These are phyloP conservation scores for Leishmania lainsoni DNA, from an alignment of 208 protist genomes.

Conservation along the genomic window DNA sequence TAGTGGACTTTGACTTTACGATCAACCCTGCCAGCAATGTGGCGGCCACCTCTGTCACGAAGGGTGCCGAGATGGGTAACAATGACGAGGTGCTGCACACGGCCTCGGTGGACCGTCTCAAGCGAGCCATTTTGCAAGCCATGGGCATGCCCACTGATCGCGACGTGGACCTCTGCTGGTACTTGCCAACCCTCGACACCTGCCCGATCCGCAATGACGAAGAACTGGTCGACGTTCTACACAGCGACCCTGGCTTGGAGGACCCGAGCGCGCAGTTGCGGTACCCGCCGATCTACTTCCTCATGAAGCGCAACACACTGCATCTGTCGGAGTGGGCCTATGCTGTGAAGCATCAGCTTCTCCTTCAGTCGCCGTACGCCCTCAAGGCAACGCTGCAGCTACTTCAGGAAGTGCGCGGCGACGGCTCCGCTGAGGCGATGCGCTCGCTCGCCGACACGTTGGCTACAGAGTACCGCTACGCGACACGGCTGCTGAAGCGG, in stretches of 20 bases:
- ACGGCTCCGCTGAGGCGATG: constrained; percentile 66
- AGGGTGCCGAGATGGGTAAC: not conserved
- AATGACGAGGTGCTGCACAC: constrained; percentile 7
- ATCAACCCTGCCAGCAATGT: constrained; percentile 43
- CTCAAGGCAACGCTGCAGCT: constrained; percentile 76
- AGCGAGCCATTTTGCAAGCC: constrained; percentile 36
- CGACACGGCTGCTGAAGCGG: constrained; percentile 61
- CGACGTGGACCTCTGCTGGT: constrained; percentile 82
- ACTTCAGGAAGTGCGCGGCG: constrained; percentile 81
- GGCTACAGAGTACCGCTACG: constrained; percentile 74
- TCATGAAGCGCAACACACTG: constrained; percentile 78
- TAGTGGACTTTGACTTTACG: constrained; percentile 87
- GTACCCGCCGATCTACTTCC: constrained; percentile 91
- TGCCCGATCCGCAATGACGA: constrained; percentile 72
- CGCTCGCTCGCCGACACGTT: constrained; percentile 74
- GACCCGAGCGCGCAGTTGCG: constrained; percentile 56
- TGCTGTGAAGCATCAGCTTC: constrained; percentile 88
- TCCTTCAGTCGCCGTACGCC: constrained; percentile 87
- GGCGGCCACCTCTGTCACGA: constrained; percentile 4
- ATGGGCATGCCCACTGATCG: constrained; percentile 71
- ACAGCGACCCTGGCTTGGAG: constrained; percentile 83
- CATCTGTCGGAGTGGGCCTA: constrained; percentile 91
- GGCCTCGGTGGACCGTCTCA: constrained; percentile 48
- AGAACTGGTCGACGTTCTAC: constrained; percentile 78
- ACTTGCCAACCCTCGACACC: constrained; percentile 86